Conservation (phyloP, 345 rosid species). For the Rubroshorea leprosula region DNA sequence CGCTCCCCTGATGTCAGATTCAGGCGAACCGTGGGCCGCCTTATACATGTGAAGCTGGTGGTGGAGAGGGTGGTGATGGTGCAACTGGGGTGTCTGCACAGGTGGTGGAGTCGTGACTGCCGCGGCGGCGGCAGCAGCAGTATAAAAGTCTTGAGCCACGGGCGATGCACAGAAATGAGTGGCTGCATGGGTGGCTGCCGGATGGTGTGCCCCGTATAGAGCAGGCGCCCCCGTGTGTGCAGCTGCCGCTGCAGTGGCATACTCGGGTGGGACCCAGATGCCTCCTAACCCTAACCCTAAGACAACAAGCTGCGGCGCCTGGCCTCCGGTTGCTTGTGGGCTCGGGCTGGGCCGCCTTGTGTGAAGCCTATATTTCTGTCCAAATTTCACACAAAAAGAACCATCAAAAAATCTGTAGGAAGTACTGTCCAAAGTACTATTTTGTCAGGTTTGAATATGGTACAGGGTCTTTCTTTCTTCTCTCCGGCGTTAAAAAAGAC, state of each 20-base stretch:
- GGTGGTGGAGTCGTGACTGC: slow-evolving; percentile 20
- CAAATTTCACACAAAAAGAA: background rate
- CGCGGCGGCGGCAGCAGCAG: slow-evolving; percentile 26
- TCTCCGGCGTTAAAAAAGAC: too few relatives aligned
- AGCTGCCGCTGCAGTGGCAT: slow-evolving; percentile 51
- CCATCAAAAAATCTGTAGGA: background rate
- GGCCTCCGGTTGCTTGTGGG: slow-evolving; percentile 63
- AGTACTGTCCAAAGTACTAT: background rate
- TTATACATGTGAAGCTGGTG: slow-evolving; percentile 58
- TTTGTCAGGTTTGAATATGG: slow-evolving; percentile 12
- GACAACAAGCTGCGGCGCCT: slow-evolving; percentile 68
- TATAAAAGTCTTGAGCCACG: slow-evolving; percentile 61
- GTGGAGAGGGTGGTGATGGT: slow-evolving; percentile 41
- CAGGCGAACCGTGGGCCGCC: slow-evolving; percentile 46
- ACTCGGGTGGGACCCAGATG: slow-evolving; percentile 94
- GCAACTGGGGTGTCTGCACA: slow-evolving; percentile 28
- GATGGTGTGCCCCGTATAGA: slow-evolving; percentile 55
- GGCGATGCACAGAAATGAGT: slow-evolving; percentile 70
- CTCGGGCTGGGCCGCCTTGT: slow-evolving; percentile 94
- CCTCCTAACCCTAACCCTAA: too few relatives aligned
- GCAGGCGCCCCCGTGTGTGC: slow-evolving; percentile 12
- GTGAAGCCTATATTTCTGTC: slow-evolving; percentile 93
- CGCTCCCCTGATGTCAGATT: slow-evolving; percentile 35
- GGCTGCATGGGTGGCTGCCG: slow-evolving; percentile 35
- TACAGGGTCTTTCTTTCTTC: background rate